phyloP scores from a whole-genome alignment of 441 rosid species.

The Iberis amara region DNA sequence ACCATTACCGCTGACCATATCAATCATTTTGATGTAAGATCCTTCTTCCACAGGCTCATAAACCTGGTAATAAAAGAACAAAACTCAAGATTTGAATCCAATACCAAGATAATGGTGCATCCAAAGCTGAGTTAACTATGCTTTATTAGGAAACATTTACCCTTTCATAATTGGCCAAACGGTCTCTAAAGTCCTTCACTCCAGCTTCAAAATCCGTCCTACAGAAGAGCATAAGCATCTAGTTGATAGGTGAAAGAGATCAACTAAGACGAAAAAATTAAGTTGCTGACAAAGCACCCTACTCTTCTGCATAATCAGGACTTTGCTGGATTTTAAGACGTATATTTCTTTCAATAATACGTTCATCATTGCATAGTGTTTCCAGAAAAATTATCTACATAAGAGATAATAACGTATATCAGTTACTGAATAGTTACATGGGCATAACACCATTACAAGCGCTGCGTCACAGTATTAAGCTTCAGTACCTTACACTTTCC shows the following conservation, averaged over 20 bases:
- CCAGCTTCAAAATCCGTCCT: constrained; percentile 97
- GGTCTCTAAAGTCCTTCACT: constrained; percentile 71
- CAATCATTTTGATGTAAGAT: constrained; percentile 98
- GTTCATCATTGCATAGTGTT: constrained; percentile 86
- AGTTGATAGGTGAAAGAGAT: constrained; percentile 25
- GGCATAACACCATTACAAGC: constrained; percentile 12
- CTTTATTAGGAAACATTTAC: constrained; percentile 36
- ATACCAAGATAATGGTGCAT: constrained; percentile 16
- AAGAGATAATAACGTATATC: constrained; percentile 13
- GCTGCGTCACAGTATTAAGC: constrained; percentile 8
- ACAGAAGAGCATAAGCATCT: constrained; percentile 33
- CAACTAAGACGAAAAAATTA: constrained; percentile 22
- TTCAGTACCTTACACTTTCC: constrained; percentile 92
- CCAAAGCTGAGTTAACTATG: constrained; percentile 16
- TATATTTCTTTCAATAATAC: constrained; percentile 95
- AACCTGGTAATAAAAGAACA: constrained; percentile 45
- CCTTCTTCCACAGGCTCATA: constrained; percentile 99
- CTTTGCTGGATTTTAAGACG: constrained; percentile 99
- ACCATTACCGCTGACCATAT: constrained; percentile 94
- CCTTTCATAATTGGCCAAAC: constrained; percentile 84
- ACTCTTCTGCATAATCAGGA: constrained; percentile 99
- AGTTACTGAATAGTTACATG: constrained; percentile 10
- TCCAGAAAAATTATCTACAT: constrained; percentile 93
- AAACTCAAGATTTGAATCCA: constrained; percentile 10
- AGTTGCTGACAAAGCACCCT: constrained; percentile 34